Base-by-base conservation (phyloP, 805 yeast species). In the Allodekkera sacchari region DNA sequence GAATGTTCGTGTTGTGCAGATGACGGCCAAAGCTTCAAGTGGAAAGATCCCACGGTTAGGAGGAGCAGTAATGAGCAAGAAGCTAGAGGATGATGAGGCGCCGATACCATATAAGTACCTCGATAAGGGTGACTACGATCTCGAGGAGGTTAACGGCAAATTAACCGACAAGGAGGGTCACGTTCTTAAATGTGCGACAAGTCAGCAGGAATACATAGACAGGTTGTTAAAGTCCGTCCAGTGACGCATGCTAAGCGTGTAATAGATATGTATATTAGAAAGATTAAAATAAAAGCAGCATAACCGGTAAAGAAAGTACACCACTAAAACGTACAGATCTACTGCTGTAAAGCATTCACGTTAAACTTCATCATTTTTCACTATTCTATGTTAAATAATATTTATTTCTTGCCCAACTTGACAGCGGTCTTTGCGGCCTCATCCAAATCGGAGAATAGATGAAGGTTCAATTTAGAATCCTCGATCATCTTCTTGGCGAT, bases 391-490 rank as follows among this genome's bases (percentile, higher is more conserved):
- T n/a, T n/a, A n/a, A n/a, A n/a, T 11, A 20, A 11, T 20, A 20
- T 22, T 28, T 25, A 28, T 23, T 39, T 34, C 30, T 31, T 39
- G 36, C 59, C 59, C 61, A 88, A 74, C 59, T 77, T 73, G 44
- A 88, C 95, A 47, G 83, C 94, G 68, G 82, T 84, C 68, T 83
- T 79, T 48, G 99, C 99, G 55, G 99, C 99, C 46, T 84, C 83
- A 64, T 92, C 98, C 51, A 92, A 76, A 59, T 92, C 95, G 56
- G 79, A 82, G 64, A 79, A 83, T 39, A 95, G 78, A 63, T 72
- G 85, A 61, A 92, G 83, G 74, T 87, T 83, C 61, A 92, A 73
- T 33, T 97, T 97, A 25, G 96, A 84, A 54, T 84, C 71, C 44
- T 70, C 63, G 52, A 92, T 83, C 64, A 89, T 74, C 55, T 81